Percentiles rank a stretch among this genome's conserved stretches.
Conservation (phyloP, 768 basidiomycete species). For the Rubroboletus satanas region DNA sequence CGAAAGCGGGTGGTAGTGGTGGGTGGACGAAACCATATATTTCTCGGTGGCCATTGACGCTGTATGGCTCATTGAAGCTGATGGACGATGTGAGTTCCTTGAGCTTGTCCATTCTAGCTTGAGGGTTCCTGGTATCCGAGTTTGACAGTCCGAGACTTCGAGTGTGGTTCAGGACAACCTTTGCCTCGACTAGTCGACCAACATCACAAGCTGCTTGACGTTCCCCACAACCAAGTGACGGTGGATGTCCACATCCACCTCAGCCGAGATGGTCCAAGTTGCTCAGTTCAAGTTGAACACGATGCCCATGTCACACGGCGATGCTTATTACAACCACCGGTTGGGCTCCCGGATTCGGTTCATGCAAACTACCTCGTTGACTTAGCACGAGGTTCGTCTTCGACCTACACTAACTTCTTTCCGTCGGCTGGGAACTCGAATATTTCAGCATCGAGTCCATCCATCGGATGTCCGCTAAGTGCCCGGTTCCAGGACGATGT, state of each 20-base stretch:
- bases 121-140: too few relatives aligned
- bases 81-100: conserved; percentile 13
- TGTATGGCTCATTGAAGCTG: conserved; percentile 17
- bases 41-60: conserved; percentile 3
- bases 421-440: not conserved
- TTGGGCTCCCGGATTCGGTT: not conserved
- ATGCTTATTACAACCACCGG: not conserved
- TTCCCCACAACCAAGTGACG: not conserved
- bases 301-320: too few relatives aligned
- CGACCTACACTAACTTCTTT: not conserved
- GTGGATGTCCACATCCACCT: not conserved
- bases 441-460: not conserved
- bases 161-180: not conserved
- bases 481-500: not conserved
- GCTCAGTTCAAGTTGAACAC: not conserved
- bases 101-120: conserved; percentile 5
- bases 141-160: not conserved
- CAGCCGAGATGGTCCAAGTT: not conserved
- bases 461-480: not conserved
- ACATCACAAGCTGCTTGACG: too few relatives aligned
- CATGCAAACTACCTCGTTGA: not conserved
- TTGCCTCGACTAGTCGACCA: not conserved
- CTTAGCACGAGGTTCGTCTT: not conserved
- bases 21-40: conserved; percentile 16
- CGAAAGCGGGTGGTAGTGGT: not conserved